Evolutionary conservation across 2,329 filamentous ascomycete species (phyloP), one percentile per base, ranked within the genome.

Genomic region (Juglanconis sp.): DNA sequence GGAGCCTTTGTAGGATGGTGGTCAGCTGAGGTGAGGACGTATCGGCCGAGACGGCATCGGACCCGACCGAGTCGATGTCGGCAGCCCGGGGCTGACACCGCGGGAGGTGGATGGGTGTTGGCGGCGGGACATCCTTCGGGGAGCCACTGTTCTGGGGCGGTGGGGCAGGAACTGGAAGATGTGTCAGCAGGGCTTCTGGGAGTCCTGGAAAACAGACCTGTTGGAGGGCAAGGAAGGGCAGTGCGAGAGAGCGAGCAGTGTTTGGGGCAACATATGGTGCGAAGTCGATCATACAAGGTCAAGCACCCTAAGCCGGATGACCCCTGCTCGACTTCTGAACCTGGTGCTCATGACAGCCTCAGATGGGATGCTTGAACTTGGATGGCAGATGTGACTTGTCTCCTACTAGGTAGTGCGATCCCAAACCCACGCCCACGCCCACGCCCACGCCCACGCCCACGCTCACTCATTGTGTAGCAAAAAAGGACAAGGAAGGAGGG

Each of bases 101-200:
- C 56, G 84, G 84, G 48, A 87, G 75, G 64, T 72, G 75, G 65
- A 87, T 69, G 24, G 82, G 80, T 7, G 84, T 87, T 49, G 83
- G 77, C 44, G 81, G 77, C n/a, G 83, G 83, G 11, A 86, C 76
- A 62, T 85, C 76, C 66, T 81, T 78, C 24, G 80, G 79, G 24
- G 72, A 69, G 49, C 67, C 69, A 54, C 68, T 68, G 17, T 68
- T 48, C 13, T 63, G 34, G 13, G 61, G 53, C 40, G 66, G 56
- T 30, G 64, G 50, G 34, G 53, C 49, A 11, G 57, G 30, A 13
- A 60, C 61, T 63, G 50, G 30, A 36, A 36, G 32, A 57, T 44
- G 24, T 52, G 57, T 63, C 38, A 63, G 61, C n/a, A 40, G 38
- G 6, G 15, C 11, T 5, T 5, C 10, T n/a, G 15, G 15, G 2